phyloP scores from a whole-genome alignment of 1,284 basidiomycete species.

The Ganoderma resinaceum region DNA sequence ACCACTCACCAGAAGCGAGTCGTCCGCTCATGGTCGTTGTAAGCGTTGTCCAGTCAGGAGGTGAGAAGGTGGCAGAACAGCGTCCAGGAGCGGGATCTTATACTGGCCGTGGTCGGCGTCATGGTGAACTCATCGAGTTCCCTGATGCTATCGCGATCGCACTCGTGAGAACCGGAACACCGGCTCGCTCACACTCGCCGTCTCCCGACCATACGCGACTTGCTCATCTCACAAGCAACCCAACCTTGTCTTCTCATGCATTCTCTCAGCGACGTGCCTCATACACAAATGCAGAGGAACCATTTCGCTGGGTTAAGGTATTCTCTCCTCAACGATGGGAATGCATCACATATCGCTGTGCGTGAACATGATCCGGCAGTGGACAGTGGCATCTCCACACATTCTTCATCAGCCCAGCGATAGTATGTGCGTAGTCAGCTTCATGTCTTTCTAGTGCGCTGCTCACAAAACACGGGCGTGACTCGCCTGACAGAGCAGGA shows the following conservation, averaged over 20 bases:
- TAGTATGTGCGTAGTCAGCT: background rate
- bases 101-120: conserved; percentile 21
- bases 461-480: conserved; percentile 18
- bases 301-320: conserved; percentile 10
- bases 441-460: background rate
- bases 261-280: background rate
- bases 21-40: conserved; percentile 42
- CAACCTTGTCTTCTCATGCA: conserved; percentile 17
- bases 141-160: conserved; percentile 31
- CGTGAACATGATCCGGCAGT: conserved; percentile 1
- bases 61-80: conserved; percentile 10
- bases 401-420: conserved; percentile 9
- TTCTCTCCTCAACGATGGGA: conserved; percentile 5
- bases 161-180: conserved; percentile 23
- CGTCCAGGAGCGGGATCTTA: conserved; percentile 12
- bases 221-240: conserved; percentile 1
- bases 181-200: conserved; percentile 22
- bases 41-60: background rate
- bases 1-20: conserved; percentile 43
- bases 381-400: background rate
- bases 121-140: conserved; percentile 12
- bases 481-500: conserved; percentile 13
- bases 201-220: conserved; percentile 11
- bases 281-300: conserved; percentile 4
- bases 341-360: background rate